Base-by-base conservation (phyloP, 2,329 filamentous ascomycete species). In the Metarhizium sp. region DNA sequence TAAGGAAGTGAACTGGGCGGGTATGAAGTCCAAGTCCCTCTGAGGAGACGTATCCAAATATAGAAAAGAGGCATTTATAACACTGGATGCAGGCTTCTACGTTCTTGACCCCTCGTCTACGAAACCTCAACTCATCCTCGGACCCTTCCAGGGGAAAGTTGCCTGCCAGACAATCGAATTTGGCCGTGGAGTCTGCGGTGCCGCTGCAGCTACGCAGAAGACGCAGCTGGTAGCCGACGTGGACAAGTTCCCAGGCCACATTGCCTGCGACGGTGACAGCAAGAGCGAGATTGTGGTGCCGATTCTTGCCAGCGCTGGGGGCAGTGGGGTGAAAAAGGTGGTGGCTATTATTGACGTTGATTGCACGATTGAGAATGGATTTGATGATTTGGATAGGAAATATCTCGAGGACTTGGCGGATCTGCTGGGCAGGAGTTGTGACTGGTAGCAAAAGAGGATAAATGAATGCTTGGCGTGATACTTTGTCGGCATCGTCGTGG, bases 241-340 rank as follows among this genome's bases (percentile, higher is more conserved):
- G 7, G 84, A 89, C 47, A 65, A 72, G 52, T 92, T 92, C 64
- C 86, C 87, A 0, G 88, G 87, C 2, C 89, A 92, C 67, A 92
- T 94, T 65, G 88, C 89, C 10, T 92, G 89, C 67, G 89, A 94
- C 68, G 80, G 81, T 4, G 85, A 82, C 56, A 89, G 82, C 63
- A 81, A 76, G 72, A 92, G 88, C 66, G 89, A 94, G 74, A 85
- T 94, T 66, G 89, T 94, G 18, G 88, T 92, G 51, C 89, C 89
- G 2, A 79, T 92, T 58, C 60, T 87, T 5, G 65, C 64, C 16
- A 61, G 64, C 4, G 52, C 62, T 52, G 63, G 64, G 47, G 68
- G 64, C 29, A 62, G 63, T 52, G 56, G 64, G 29, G 60, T 62
- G 48, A 66, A 60, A 29, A 74, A 80, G 73, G 72, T 87, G 6